Evolutionary conservation across 2,329 filamentous ascomycete species (phyloP), one percentile per base, ranked within the genome.

Genomic region (Monosporascus ibericus): DNA sequence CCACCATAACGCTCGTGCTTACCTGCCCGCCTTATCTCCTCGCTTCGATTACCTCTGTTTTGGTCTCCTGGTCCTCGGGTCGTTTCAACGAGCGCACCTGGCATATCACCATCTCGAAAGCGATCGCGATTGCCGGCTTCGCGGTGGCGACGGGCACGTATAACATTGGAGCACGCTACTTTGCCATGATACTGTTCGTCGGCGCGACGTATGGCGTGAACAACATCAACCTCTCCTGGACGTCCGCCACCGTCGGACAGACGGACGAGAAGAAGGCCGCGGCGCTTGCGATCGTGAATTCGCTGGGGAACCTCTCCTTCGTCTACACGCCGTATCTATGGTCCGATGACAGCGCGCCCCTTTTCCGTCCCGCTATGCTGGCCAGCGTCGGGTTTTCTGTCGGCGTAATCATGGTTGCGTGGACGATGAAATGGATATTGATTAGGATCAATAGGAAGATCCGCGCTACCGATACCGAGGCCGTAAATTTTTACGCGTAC

Each of bases 181-280:
- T 59, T 24, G 60, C 65, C n/a, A 71, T 72, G 53, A 64, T 72
- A 7, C 66, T 74, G 3, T 72, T 73, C 40, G 68, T 71, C 6
- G 65, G 66, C 3, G 67, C 63, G 2, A 65, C 71, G 0, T 72
- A 69, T 24, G 68, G 64, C 2, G 70, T 75, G 22, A 77, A 76
- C 57, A 71, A 68, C 48, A 67, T 77, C n/a, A 72, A 72, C 39
- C 62, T 76, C 0, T 72, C 71, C 5, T 78, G 74, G 75, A 67
- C 69, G 0, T 65, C 67, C 0, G 65, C 62, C 0, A 69, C 68
- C 0, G 67, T 73, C 18, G 73, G 72, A 0, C 74, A 76, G 55
- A 75, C 72, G 0, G 68, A 73, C 4, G 75, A 77, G 59, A 76
- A 77, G 62, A 76, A 74, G 55, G 74, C 75, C 0, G 69, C 70